Percentiles rank a stretch among this genome's conserved stretches.
Conservation (phyloP, 805 yeast species). For the Saccharomyces jurei region DNA sequence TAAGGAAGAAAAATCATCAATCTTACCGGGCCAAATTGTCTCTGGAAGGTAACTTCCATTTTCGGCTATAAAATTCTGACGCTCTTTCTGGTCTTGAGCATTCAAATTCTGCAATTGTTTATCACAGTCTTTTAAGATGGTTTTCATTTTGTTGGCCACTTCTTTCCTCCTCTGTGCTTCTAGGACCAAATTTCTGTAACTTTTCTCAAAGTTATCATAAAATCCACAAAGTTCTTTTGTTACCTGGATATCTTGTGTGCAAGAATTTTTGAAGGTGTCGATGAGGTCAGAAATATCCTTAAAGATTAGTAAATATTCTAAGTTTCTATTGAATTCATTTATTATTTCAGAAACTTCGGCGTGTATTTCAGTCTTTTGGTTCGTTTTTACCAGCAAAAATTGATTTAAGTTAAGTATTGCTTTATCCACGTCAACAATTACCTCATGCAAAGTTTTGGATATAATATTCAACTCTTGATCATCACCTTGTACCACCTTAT, state of each 20-base stretch:
- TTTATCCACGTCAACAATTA: conserved; percentile 25
- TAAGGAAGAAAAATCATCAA: conserved; percentile 27
- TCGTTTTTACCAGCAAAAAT: conserved; percentile 25
- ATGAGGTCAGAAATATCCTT: conserved; percentile 27
- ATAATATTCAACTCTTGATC: conserved; percentile 51
- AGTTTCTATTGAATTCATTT: conserved; percentile 21
- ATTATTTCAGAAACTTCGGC: conserved; percentile 13
- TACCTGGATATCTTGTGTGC: conserved; percentile 20
- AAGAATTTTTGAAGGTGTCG: conserved; percentile 27
- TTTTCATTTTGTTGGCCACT: conserved; percentile 35
- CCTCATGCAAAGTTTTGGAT: conserved; percentile 38
- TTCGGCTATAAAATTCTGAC: conserved; percentile 37
- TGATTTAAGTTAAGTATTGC: conserved; percentile 20
- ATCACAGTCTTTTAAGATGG: conserved; percentile 37
- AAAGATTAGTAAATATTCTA: conserved; percentile 25
- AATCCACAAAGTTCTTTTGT: conserved; percentile 37
- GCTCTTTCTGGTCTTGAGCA: conserved; percentile 36
- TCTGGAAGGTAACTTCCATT: conserved; percentile 53
- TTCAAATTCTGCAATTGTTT: conserved; percentile 33
- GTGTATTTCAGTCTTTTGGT: conserved; percentile 6
- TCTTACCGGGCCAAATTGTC: conserved; percentile 42
- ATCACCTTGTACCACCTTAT: conserved; percentile 44
- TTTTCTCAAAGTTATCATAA: conserved; percentile 41
- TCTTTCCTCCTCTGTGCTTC: conserved; percentile 47
- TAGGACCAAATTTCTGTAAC: conserved; percentile 44